Percentiles rank a stretch among this genome's conserved stretches.
Evolutionary conservation across 2,329 filamentous ascomycete species (phyloP).

Genomic region (Trichoderma pleuroti): DNA sequence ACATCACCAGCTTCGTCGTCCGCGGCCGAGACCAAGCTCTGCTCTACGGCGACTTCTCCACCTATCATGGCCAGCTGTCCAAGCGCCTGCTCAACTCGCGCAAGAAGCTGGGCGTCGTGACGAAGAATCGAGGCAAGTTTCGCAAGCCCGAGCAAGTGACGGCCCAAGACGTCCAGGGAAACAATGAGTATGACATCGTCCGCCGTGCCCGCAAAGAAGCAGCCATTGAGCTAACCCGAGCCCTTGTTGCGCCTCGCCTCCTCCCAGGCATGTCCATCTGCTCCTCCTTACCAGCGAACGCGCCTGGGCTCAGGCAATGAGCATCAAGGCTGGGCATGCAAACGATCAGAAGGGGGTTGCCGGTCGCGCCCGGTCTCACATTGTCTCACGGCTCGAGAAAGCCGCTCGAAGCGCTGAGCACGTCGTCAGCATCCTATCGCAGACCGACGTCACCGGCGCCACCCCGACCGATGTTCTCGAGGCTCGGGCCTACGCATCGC

Average conservation of each 20-base stretch:
- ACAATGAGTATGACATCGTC: slow-evolving; percentile 62
- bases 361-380: slow-evolving; percentile 78
- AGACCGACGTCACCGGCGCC: slow-evolving; percentile 61
- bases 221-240: slow-evolving; percentile 1
- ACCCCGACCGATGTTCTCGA: slow-evolving; percentile 72
- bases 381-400: slow-evolving; percentile 82
- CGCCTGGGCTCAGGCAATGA: slow-evolving; percentile 94
- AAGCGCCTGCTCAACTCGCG: slow-evolving; percentile 78
- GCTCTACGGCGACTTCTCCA: slow-evolving; percentile 81
- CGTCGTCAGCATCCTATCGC: slow-evolving; percentile 63
- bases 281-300: slow-evolving; percentile 82
- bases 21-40: slow-evolving; percentile 78
- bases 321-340: slow-evolving; percentile 80
- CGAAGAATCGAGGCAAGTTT: slow-evolving; percentile 84
- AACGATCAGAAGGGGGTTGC: slow-evolving; percentile 76
- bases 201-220: background rate
- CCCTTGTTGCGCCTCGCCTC: background rate
- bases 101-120: slow-evolving; percentile 80
- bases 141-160: slow-evolving; percentile 66
- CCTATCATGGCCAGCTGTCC: slow-evolving; percentile 75
- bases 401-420: slow-evolving; percentile 66
- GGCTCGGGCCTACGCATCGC: slow-evolving; percentile 75
- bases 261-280: slow-evolving; percentile 68
- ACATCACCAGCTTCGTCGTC: slow-evolving; percentile 82
- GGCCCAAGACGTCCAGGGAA: slow-evolving; percentile 68